Evolutionary conservation across 176 grass and related monocot genomes (phyloP).

Genomic region (Phoenix roebelenii): DNA sequence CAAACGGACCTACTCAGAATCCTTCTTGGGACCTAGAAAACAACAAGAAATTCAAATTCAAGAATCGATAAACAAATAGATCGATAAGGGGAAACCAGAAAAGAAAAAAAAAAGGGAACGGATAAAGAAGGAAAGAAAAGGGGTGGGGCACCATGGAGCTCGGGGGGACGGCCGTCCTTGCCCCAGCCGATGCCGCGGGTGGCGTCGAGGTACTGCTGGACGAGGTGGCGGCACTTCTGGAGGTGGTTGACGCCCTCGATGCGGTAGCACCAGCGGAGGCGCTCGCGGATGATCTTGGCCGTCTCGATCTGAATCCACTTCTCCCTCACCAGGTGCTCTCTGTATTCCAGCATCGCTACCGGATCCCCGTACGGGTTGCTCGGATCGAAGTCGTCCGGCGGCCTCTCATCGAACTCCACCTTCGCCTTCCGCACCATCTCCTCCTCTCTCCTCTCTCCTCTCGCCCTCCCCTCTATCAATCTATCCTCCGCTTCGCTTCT

Average conservation of each 20-base stretch:
- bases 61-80: too few species aligned
- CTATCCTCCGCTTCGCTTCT: background rate
- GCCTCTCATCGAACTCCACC: constrained; percentile 89
- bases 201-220: constrained; percentile 80
- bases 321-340: constrained; percentile 94
- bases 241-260: constrained; percentile 88
- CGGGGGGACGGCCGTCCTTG: constrained; percentile 68
- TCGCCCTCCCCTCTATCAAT: background rate
- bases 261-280: constrained; percentile 93
- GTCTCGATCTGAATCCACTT: constrained; percentile 99
- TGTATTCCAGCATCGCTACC: constrained; percentile 91
- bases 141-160: constrained; percentile 43
- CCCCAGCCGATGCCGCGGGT: constrained; percentile 87
- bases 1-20: too few species aligned
- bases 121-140: background rate
- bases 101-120: too few species aligned
- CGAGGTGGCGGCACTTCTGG: constrained; percentile 91
- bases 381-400: constrained; percentile 84
- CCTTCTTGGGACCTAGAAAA: too few species aligned
- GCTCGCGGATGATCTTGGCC: constrained; percentile 94
- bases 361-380: constrained; percentile 82
- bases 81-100: too few species aligned
- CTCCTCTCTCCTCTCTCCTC: background rate
- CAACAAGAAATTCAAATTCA: too few species aligned
- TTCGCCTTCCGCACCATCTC: constrained; percentile 89